A percentile compares a stretch with the other conserved stretches of the same genome.
Conservation (phyloP, 2,329 filamentous ascomycete genomes). For the Colletotrichum tanaceti region DNA sequence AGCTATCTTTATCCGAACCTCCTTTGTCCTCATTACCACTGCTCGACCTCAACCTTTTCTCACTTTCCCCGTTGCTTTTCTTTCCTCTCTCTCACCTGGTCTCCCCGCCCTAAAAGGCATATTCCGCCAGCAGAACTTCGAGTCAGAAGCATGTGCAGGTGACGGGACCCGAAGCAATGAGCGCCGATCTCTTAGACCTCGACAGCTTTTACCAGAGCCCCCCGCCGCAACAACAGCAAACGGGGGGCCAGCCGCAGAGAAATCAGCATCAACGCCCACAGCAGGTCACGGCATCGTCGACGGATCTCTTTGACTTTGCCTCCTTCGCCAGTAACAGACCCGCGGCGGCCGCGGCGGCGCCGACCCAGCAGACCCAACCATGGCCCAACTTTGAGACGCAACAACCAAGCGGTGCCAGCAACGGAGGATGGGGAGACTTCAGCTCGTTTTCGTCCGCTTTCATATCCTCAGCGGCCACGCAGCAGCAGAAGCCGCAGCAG, state of each 20-base stretch:
- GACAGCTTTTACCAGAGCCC: conserved; percentile 59
- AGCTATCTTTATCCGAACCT: conserved; percentile 23
- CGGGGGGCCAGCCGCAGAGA: conserved; percentile 32
- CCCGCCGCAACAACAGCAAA: conserved; percentile 43
- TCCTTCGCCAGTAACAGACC: conserved; percentile 38
- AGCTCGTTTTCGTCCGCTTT: conserved; percentile 32
- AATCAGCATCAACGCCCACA: conserved; percentile 39
- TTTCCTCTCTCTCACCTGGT: conserved; percentile 3
- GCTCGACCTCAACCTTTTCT: conserved; percentile 16
- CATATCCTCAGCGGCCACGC: conserved; percentile 39
- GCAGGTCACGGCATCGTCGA: conserved; percentile 40
- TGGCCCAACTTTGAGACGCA: conserved; percentile 50
- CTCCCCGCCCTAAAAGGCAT: conserved; percentile 3
- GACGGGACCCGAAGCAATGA: conserved; percentile 58
- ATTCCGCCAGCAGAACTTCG: background rate
- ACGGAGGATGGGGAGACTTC: conserved; percentile 43
- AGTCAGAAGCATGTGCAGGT: conserved; percentile 34
- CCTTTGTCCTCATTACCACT: conserved; percentile 35
- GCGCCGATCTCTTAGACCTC: conserved; percentile 74
- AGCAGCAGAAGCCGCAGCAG: conserved; percentile 43
- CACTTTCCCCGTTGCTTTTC: conserved; percentile 14
- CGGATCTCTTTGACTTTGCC: conserved; percentile 47
- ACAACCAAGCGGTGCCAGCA: conserved; percentile 38
- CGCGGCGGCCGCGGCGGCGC: conserved; percentile 18
- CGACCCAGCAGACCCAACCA: conserved; percentile 44